A percentile compares a stretch with the other conserved stretches of the same genome.
Evolutionary conservation across 2,329 filamentous ascomycete genomes (phyloP).

Genomic region (Arachnomyces sp.): DNA sequence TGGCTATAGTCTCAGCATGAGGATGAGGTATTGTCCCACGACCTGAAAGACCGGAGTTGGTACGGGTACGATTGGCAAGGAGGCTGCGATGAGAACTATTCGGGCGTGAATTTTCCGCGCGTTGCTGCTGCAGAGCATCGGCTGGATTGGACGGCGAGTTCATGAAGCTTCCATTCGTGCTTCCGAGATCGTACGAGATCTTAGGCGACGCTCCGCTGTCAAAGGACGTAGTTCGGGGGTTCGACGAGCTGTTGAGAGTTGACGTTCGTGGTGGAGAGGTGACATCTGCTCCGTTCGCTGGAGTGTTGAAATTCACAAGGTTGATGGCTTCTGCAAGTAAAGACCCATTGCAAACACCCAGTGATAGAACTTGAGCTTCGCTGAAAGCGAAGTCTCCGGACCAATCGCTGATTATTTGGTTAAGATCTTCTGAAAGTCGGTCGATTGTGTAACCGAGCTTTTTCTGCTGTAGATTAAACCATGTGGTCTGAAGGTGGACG

Average conservation of each 20-base stretch:
- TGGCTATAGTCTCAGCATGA: conserved; percentile 39
- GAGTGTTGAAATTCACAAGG: conserved; percentile 53
- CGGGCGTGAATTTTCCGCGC: conserved; percentile 37
- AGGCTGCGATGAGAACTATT: conserved; percentile 42
- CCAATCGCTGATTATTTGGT: conserved; percentile 70
- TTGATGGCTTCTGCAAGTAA: conserved; percentile 52
- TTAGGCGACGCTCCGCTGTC: conserved; percentile 56
- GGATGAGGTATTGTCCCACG: conserved; percentile 39
- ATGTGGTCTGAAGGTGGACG: conserved; percentile 71
- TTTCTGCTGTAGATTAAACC: conserved; percentile 75
- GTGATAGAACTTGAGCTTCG: conserved; percentile 60
- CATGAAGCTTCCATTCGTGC: conserved; percentile 56
- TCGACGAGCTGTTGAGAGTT: conserved; percentile 46
- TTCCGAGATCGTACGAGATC: conserved; percentile 57
- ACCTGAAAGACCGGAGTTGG: conserved; percentile 47
- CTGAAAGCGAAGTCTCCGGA: conserved; percentile 68
- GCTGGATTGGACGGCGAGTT: conserved; percentile 43
- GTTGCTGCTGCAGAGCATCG: background rate
- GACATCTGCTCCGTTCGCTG: conserved; percentile 31
- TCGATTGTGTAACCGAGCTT: conserved; percentile 70
- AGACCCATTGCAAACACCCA: conserved; percentile 70
- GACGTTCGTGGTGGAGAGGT: conserved; percentile 38
- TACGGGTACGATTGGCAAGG: conserved; percentile 41
- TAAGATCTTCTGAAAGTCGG: conserved; percentile 56
- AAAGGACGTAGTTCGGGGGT: conserved; percentile 51